phyloP scores from a whole-genome alignment of 257 asterid species.

The Dorcoceras hygrometricum region DNA sequence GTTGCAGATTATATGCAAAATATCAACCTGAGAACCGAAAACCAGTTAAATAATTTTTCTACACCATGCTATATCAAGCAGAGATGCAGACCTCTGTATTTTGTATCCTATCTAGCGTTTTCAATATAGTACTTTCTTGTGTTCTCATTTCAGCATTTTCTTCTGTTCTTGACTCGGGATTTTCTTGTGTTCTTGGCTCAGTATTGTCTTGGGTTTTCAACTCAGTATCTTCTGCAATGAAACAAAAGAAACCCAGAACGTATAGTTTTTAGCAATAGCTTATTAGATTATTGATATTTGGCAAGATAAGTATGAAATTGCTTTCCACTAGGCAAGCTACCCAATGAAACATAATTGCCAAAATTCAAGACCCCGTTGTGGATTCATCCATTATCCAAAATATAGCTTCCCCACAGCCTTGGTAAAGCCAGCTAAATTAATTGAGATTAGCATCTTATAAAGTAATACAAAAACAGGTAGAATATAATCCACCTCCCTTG shows the following conservation, averaged over 20 bases:
- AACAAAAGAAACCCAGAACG: background rate
- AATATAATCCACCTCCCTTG: background rate
- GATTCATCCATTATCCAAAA: background rate
- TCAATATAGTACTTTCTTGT: conserved; percentile 11
- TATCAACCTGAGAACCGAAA: background rate
- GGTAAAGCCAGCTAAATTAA: background rate
- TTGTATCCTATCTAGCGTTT: conserved; percentile 35
- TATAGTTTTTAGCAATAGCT: background rate
- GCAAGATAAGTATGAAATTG: background rate
- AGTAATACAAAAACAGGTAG: too few relatives aligned
- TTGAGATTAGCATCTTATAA: background rate
- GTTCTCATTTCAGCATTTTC: background rate
- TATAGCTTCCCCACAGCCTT: background rate
- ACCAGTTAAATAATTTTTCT: conserved; percentile 20
- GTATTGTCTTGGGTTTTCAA: background rate
- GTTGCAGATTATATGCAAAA: conserved; percentile 21
- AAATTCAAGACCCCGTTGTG: background rate
- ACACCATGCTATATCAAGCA: conserved; percentile 25
- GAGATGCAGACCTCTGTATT: conserved; percentile 53
- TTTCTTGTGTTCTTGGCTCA: background rate
- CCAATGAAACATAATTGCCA: background rate
- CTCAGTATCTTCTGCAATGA: conserved; percentile 36
- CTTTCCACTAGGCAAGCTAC: too few relatives aligned
- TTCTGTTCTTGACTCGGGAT: background rate
- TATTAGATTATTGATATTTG: background rate